Conservation (phyloP, 176 grass and related monocot species). For the Zizania latifolia region DNA sequence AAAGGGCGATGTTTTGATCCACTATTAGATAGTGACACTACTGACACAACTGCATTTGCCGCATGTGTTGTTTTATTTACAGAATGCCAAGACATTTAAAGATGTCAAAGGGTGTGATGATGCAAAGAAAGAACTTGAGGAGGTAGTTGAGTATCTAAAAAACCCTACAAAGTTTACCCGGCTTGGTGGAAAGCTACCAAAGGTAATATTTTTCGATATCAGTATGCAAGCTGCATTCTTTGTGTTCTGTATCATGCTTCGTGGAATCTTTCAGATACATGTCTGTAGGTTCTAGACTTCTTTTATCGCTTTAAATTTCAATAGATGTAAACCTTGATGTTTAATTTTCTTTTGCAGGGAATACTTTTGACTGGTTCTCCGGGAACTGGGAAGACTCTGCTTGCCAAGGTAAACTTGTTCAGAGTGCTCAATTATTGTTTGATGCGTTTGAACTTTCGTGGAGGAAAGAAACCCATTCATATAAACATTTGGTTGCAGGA, state of each 20-base stretch:
- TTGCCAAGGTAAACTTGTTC: slow-evolving; percentile 71
- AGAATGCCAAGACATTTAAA: slow-evolving; percentile 99
- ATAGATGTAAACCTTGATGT: neutral
- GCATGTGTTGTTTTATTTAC: slow-evolving; percentile 22
- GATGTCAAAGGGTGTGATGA: slow-evolving; percentile 99
- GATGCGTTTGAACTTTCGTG: neutral
- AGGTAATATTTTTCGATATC: slow-evolving; percentile 50
- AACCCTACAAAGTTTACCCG: slow-evolving; percentile 97
- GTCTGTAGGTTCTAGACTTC: neutral
- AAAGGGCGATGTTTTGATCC: neutral
- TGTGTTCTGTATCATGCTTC: neutral
- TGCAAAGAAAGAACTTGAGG: slow-evolving; percentile 97
- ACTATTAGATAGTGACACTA: neutral
- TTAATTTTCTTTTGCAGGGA: slow-evolving; percentile 51
- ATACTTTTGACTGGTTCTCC: slow-evolving; percentile 97
- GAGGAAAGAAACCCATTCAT: neutral
- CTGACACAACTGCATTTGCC: neutral
- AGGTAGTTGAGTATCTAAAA: slow-evolving; percentile 95
- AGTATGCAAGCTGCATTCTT: slow-evolving; percentile 4
- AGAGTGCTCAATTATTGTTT: slow-evolving; percentile 11
- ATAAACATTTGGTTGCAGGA: neutral
- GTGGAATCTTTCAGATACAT: neutral
- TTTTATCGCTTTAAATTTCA: slow-evolving; percentile 1
- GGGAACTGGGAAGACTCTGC: slow-evolving; percentile 88
- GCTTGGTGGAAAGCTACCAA: slow-evolving; percentile 93